Conservation (phyloP, 1,284 basidiomycete genomes). For the Earliella scabrosa region DNA sequence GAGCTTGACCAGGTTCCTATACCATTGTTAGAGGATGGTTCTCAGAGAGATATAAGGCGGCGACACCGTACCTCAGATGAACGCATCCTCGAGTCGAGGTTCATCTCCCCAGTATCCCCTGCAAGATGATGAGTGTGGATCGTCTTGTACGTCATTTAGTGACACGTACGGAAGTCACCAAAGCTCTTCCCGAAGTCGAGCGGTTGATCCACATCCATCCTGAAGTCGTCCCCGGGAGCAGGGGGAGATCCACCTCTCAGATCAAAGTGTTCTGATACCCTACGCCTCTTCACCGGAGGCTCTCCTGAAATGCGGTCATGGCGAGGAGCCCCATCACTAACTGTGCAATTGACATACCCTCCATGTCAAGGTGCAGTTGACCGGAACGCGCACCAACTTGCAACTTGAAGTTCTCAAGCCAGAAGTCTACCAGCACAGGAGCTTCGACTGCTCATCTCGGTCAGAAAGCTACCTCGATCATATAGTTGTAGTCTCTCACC, state of each 20-base stretch:
- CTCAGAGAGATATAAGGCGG: too few relatives aligned
- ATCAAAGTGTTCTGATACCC: conserved; percentile 11
- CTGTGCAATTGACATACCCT: conserved; percentile 29
- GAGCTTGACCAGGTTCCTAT: conserved; percentile 80
- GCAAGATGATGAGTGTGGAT: background rate
- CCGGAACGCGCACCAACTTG: conserved; percentile 67
- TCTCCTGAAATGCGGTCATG: conserved; percentile 33
- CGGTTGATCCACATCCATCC: conserved; percentile 19
- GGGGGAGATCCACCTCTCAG: background rate
- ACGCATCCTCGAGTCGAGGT: conserved; percentile 41
- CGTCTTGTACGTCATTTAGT: background rate
- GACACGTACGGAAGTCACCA: conserved; percentile 11
- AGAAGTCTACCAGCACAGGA: conserved; percentile 67
- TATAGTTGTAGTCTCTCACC: conserved; percentile 45
- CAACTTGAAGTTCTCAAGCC: conserved; percentile 69
- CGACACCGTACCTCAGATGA: conserved; percentile 70
- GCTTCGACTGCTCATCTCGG: conserved; percentile 55
- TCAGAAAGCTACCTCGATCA: background rate
- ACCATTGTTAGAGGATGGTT: conserved; percentile 9
- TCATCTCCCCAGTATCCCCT: conserved; percentile 11
- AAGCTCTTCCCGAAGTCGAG: conserved; percentile 5
- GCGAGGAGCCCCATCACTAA: background rate
- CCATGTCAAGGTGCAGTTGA: conserved; percentile 44
- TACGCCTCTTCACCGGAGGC: conserved; percentile 45
- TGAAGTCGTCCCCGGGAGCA: background rate